These are phyloP conservation scores for Penicillium paxilli DNA, from an alignment of 495 filamentous ascomycete species.

Conservation along the genomic window DNA sequence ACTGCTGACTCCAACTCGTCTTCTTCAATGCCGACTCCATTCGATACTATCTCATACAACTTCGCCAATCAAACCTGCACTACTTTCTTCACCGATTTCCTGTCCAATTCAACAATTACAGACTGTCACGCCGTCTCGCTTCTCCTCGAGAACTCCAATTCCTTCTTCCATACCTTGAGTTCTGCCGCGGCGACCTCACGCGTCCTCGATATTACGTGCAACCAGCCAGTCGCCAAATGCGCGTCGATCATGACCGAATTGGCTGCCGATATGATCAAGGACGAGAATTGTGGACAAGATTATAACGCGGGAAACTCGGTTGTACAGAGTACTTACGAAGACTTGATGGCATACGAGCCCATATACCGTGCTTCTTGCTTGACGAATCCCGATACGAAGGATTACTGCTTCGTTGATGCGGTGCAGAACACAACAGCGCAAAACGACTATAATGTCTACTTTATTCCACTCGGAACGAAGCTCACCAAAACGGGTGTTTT, in stretches of 20 bases:
- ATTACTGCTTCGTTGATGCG: conserved; percentile 76
- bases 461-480: conserved; percentile 72
- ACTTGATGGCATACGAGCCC: conserved; percentile 69
- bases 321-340: conserved; percentile 71
- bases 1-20: conserved; percentile 24
- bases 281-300: conserved; percentile 69
- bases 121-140: conserved; percentile 74
- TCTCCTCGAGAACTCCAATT: conserved; percentile 68
- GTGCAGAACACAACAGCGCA: conserved; percentile 70
- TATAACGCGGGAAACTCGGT: conserved; percentile 62
- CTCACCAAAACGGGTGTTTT: conserved; percentile 62
- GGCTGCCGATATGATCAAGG: conserved; percentile 55
- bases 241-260: conserved; percentile 55
- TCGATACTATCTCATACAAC: conserved; percentile 71
- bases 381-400: conserved; percentile 42
- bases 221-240: conserved; percentile 60
- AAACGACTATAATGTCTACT: conserved; percentile 76
- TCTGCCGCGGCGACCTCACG: conserved; percentile 65
- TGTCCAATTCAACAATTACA: conserved; percentile 61
- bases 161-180: conserved; percentile 73
- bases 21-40: conserved; percentile 60
- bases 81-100: conserved; percentile 66
- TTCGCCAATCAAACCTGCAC: conserved; percentile 65
- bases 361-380: conserved; percentile 81
- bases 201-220: conserved; percentile 71